Conservation (phyloP, 2,329 filamentous ascomycete genomes). For the Sclerotinia glacialis region DNA sequence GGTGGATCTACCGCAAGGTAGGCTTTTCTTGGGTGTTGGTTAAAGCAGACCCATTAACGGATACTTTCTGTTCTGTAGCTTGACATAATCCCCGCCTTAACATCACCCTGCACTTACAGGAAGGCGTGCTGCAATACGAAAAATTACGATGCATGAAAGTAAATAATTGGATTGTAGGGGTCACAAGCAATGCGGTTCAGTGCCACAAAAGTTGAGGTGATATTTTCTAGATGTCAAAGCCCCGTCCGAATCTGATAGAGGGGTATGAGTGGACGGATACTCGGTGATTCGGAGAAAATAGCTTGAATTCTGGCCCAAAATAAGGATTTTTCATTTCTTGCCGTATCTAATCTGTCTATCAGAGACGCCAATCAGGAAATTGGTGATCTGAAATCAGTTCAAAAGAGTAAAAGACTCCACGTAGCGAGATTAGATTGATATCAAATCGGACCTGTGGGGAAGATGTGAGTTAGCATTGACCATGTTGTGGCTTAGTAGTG, state of each 20-base stretch:
- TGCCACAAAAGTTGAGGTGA: conserved; percentile 17
- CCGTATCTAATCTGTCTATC: conserved; percentile 18
- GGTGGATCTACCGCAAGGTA: conserved; percentile 18
- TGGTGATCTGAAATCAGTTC: conserved; percentile 17
- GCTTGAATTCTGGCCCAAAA: conserved; percentile 19
- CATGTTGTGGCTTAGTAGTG: not conserved
- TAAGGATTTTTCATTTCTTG: conserved; percentile 11
- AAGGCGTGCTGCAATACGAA: conserved; percentile 22
- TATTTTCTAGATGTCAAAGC: conserved; percentile 17
- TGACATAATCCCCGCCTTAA: conserved; percentile 16
- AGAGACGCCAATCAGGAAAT: conserved; percentile 7
- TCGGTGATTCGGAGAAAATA: conserved; percentile 15
- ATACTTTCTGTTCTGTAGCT: conserved; percentile 17
- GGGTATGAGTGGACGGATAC: conserved; percentile 13
- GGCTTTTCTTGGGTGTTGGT: conserved; percentile 12
- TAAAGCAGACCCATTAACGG: conserved; percentile 18
- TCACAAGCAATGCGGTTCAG: conserved; percentile 18
- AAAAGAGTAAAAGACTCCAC: conserved; percentile 3
- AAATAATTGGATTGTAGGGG: conserved; percentile 15
- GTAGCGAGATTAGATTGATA: conserved; percentile 22
- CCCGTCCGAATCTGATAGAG: conserved; percentile 11
- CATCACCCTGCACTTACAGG: conserved; percentile 20
- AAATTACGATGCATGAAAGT: conserved; percentile 9
- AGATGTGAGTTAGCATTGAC: not conserved
- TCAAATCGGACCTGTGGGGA: conserved; percentile 13